These are phyloP conservation scores for Aspergillus hiratsukae DNA, from an alignment of 2,329 filamentous ascomycete genomes.

Conservation along the genomic window DNA sequence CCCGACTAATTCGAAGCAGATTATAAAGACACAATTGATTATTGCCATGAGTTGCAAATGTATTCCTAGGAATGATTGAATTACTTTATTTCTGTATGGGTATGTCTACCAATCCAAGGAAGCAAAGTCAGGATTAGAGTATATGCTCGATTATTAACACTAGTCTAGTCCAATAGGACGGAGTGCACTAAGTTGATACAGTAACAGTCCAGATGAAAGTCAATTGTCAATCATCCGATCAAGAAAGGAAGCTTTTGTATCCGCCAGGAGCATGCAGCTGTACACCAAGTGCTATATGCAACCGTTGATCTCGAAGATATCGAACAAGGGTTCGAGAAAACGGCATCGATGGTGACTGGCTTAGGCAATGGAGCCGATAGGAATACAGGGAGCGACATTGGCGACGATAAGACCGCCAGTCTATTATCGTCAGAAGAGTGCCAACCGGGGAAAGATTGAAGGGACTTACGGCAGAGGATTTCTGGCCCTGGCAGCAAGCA, in stretches of 20 bases:
- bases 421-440: not conserved
- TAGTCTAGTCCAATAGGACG: not conserved
- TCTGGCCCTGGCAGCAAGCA: constrained; percentile 10
- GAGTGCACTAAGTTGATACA: not conserved
- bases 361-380: constrained; percentile 4
- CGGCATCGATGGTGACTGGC: not conserved
- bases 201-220: not conserved
- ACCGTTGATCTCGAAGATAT: not conserved
- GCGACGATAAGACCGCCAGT: not conserved
- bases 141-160: not conserved
- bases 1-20: no score
- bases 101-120: not conserved
- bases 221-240: not conserved
- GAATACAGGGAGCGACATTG: not conserved
- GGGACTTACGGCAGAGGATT: not conserved
- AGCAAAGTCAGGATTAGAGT: not conserved
- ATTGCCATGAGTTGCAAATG: not conserved
- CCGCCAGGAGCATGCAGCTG: not conserved
- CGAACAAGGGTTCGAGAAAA: not conserved
- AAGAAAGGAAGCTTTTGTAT: not conserved
- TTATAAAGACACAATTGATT: no score
- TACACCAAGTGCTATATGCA: constrained; percentile 4
- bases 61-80: no score
- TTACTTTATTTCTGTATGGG: no score
- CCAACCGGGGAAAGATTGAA: not conserved